Evolutionary conservation across 306 rosid species (phyloP).

Genomic region (Cicer cuneatum): DNA sequence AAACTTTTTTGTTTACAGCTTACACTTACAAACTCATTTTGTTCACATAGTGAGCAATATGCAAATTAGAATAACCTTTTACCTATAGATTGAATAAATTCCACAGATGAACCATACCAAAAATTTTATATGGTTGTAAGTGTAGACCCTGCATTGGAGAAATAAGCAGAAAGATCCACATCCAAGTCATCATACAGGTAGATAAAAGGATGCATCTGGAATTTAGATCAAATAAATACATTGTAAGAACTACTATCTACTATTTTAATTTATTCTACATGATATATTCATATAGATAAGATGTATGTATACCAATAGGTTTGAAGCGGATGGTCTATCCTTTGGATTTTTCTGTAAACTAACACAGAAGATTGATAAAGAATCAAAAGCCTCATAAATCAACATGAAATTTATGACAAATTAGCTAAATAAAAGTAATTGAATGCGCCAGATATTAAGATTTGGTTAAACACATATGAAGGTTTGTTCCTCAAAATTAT

Average conservation of each 20-base stretch:
- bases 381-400: conserved; percentile 48
- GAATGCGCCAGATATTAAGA: neutral
- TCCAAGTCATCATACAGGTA: conserved; percentile 64
- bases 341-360: conserved; percentile 78
- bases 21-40: conserved; percentile 24
- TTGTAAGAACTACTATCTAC: conserved; percentile 44
- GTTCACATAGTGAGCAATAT: neutral
- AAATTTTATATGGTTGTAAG: conserved; percentile 68
- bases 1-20: neutral
- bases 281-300: conserved; percentile 31
- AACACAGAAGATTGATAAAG: conserved; percentile 40
- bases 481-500: conserved; percentile 18
- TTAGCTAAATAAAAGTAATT: neutral
- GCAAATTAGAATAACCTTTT: neutral
- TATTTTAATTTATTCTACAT: conserved; percentile 16
- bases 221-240: conserved; percentile 38
- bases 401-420: conserved; percentile 29
- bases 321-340: conserved; percentile 70
- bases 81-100: conserved; percentile 24
- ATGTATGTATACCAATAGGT: conserved; percentile 70
- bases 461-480: neutral
- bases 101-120: conserved; percentile 46
- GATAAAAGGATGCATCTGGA: conserved; percentile 85
- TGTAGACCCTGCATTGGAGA: conserved; percentile 77
- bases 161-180: conserved; percentile 82